Evolutionary conservation across 139 green algal genomes (phyloP).

Genomic region (Picochlorum sp.): DNA sequence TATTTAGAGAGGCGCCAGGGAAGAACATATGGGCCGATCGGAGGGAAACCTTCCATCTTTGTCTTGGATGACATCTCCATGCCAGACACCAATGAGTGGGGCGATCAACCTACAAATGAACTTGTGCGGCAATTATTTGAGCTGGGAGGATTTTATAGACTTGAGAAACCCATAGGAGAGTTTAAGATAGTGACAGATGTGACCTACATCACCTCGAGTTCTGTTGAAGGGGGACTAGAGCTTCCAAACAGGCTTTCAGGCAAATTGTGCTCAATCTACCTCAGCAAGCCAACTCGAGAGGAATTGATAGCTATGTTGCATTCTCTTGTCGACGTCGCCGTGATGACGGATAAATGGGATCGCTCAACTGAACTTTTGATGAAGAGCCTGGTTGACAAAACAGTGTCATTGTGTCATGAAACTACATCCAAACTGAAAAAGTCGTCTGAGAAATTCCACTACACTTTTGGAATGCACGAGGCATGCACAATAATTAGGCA

Average conservation of each 20-base stretch:
- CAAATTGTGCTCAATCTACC: slow-evolving; percentile 64
- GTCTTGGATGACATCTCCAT: slow-evolving; percentile 93
- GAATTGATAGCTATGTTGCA: slow-evolving; percentile 59
- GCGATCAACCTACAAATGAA: slow-evolving; percentile 95
- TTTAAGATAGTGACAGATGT: slow-evolving; percentile 86
- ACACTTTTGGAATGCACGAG: no score
- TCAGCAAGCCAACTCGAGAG: slow-evolving; percentile 62
- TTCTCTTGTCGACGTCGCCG: no score
- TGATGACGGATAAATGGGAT: background rate
- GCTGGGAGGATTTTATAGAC: slow-evolving; percentile 83
- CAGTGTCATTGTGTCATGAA: slow-evolving; percentile 1
- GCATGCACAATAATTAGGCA: no score
- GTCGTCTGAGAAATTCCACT: no score
- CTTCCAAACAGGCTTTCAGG: slow-evolving; percentile 78
- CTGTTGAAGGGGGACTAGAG: slow-evolving; percentile 87
- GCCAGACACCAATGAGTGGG: slow-evolving; percentile 91
- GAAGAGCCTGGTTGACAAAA: background rate
- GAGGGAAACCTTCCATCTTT: slow-evolving; percentile 77
- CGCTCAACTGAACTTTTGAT: background rate
- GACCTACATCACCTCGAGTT: slow-evolving; percentile 71
- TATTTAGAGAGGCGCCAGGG: slow-evolving; percentile 89
- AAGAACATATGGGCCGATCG: slow-evolving; percentile 81
- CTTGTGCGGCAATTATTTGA: slow-evolving; percentile 91
- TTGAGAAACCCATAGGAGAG: slow-evolving; percentile 94
- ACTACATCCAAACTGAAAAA: no score